Conservation (phyloP, 495 filamentous ascomycete genomes). For the Hyaloscypha bicolor region DNA sequence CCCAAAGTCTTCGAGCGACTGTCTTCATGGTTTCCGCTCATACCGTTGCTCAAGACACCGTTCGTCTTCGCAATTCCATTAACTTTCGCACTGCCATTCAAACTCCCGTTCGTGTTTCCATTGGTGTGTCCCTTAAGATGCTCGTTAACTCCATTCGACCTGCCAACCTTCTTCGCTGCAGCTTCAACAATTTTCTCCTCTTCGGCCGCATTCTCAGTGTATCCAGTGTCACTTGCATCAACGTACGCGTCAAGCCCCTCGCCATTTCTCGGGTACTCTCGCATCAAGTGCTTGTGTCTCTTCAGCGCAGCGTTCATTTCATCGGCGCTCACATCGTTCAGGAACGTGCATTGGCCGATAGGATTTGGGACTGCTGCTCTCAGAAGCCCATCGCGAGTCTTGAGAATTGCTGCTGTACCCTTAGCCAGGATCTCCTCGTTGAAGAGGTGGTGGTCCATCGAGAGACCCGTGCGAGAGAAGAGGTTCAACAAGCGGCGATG, state of each 20-base stretch:
- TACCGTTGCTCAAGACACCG: too few species aligned
- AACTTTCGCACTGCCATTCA: too few species aligned
- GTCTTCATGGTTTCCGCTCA: too few species aligned
- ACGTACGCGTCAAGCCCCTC: slow-evolving; percentile 63
- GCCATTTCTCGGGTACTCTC: slow-evolving; percentile 56
- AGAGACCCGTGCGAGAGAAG: slow-evolving; percentile 63
- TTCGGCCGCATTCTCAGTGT: slow-evolving; percentile 47
- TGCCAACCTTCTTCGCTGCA: slow-evolving; percentile 38
- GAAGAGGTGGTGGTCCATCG: slow-evolving; percentile 64
- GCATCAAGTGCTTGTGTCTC: slow-evolving; percentile 56
- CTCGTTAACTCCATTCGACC: slow-evolving; percentile 32
- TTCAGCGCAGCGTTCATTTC: slow-evolving; percentile 54
- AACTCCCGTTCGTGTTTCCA: background rate
- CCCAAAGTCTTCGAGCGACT: too few species aligned
- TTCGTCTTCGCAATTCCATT: too few species aligned
- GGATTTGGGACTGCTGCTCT: slow-evolving; percentile 60
- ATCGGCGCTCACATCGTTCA: slow-evolving; percentile 54
- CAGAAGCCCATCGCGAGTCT: slow-evolving; percentile 62
- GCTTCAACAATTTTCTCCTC: slow-evolving; percentile 36
- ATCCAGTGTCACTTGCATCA: slow-evolving; percentile 58
- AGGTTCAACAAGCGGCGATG: slow-evolving; percentile 56
- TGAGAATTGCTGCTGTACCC: slow-evolving; percentile 62
- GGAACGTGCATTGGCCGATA: slow-evolving; percentile 57
- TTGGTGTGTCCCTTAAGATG: slow-evolving; percentile 9
- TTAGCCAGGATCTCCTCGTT: slow-evolving; percentile 59